Conservation (phyloP, 148 eudicot genomes). For the Amaranthus hypochondriacus region DNA sequence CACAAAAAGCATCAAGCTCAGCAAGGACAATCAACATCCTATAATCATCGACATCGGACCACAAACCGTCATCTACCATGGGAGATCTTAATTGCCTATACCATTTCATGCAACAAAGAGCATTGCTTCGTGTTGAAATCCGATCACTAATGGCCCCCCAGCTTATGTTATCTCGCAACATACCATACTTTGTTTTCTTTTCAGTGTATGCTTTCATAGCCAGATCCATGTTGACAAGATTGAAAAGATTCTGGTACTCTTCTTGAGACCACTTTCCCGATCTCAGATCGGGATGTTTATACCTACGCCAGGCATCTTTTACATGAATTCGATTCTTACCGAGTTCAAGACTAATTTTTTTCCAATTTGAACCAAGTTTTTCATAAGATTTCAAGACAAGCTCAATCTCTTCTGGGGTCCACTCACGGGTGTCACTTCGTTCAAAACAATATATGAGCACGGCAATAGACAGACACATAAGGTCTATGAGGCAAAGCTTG, state of each 20-base stretch:
- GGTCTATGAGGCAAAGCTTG: slow-evolving; percentile 33
- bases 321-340: slow-evolving; percentile 36
- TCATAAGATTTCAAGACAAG: slow-evolving; percentile 19
- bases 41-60: slow-evolving; percentile 44
- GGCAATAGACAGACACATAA: slow-evolving; percentile 19
- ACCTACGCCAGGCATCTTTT: slow-evolving; percentile 29
- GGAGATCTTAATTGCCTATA: slow-evolving; percentile 29
- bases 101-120: slow-evolving; percentile 34
- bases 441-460: slow-evolving; percentile 32
- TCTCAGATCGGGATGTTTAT: slow-evolving; percentile 16
- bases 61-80: slow-evolving; percentile 29
- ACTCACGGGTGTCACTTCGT: slow-evolving; percentile 29
- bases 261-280: slow-evolving; percentile 41
- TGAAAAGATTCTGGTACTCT: slow-evolving; percentile 32
- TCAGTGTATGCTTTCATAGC: slow-evolving; percentile 26
- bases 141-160: slow-evolving; percentile 33
- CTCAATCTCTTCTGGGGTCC: slow-evolving; percentile 36
- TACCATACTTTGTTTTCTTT: slow-evolving; percentile 32
- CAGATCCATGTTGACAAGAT: slow-evolving; percentile 35
- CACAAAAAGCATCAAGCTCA: slow-evolving; percentile 34
- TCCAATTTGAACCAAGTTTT: slow-evolving; percentile 34
- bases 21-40: slow-evolving; percentile 30
- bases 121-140: slow-evolving; percentile 22
- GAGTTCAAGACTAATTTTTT: slow-evolving; percentile 25
- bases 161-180: slow-evolving; percentile 35